phyloP scores from a whole-genome alignment of 495 filamentous ascomycete genomes.

The Daldinia bambusicola region DNA sequence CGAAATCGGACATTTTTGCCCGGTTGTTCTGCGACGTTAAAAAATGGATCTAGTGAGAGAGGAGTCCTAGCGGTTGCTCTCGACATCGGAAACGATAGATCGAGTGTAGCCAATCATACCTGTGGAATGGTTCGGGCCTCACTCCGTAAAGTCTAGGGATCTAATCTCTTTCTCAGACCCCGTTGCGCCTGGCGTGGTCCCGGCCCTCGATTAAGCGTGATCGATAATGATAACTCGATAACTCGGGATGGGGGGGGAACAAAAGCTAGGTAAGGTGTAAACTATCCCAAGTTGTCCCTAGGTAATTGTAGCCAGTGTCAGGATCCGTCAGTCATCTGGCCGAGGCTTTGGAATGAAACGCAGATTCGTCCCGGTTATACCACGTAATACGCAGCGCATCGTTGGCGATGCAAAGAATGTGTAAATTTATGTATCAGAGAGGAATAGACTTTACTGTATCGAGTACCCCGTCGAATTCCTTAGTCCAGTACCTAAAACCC shows the following conservation, averaged over 20 bases:
- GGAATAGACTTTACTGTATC: neutral
- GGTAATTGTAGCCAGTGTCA: constrained; percentile 14
- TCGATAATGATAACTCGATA: constrained; percentile 8
- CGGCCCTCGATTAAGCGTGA: constrained; percentile 25
- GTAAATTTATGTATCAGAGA: constrained; percentile 1
- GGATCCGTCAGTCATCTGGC: constrained; percentile 13
- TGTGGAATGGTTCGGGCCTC: constrained; percentile 28
- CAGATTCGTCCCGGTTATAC: constrained; percentile 15
- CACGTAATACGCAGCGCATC: constrained; percentile 25
- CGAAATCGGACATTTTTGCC: constrained; percentile 30
- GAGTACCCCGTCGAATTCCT: neutral
- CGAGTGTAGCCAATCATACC: constrained; percentile 40
- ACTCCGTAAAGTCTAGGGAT: constrained; percentile 34
- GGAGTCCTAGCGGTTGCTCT: constrained; percentile 20
- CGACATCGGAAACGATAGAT: constrained; percentile 32
- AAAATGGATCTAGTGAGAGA: constrained; percentile 20
- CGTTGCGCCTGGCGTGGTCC: constrained; percentile 16
- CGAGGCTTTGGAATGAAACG: constrained; percentile 16
- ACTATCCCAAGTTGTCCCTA: constrained; percentile 7
- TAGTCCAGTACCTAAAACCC: neutral
- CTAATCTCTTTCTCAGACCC: constrained; percentile 25
- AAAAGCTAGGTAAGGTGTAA: constrained; percentile 1
- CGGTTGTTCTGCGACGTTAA: constrained; percentile 28
- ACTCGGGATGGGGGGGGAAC: no score
- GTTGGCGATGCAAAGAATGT: constrained; percentile 17